These are phyloP conservation scores for Suhomyces sp. DNA, from an alignment of 805 yeast genomes.

Conservation along the genomic window DNA sequence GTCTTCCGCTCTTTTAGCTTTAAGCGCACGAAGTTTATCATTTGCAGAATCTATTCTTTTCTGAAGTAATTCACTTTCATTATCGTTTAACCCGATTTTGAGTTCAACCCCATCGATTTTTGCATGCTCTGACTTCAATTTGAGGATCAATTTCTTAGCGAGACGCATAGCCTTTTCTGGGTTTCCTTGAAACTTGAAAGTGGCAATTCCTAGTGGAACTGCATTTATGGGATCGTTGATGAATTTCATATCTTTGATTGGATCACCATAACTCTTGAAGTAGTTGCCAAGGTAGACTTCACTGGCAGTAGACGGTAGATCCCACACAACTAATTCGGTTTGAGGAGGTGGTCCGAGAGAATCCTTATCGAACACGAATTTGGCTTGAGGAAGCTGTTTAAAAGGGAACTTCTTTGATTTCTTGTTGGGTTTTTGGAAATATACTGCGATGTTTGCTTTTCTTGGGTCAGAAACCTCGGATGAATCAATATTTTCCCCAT, in stretches of 20 bases:
- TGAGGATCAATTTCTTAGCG: constrained; percentile 32
- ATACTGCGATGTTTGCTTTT: constrained; percentile 20
- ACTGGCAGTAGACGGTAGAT: constrained; percentile 54
- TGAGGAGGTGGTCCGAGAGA: constrained; percentile 77
- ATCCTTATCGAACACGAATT: constrained; percentile 59
- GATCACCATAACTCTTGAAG: constrained; percentile 60
- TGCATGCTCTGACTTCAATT: constrained; percentile 29
- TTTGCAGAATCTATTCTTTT: constrained; percentile 36
- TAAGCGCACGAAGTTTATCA: constrained; percentile 24
- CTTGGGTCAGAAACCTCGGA: constrained; percentile 44
- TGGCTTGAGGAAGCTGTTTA: constrained; percentile 43
- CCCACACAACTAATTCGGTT: constrained; percentile 67
- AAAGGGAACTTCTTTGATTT: constrained; percentile 41
- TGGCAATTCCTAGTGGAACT: constrained; percentile 72
- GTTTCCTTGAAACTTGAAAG: constrained; percentile 59
- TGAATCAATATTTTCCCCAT: constrained; percentile 24
- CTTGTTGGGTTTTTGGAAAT: constrained; percentile 39
- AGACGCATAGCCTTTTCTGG: constrained; percentile 43
- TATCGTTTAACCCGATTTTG: constrained; percentile 52
- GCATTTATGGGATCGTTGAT: constrained; percentile 73
- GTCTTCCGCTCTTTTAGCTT: constrained; percentile 34
- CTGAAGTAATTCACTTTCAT: constrained; percentile 37
- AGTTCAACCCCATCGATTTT: constrained; percentile 54
- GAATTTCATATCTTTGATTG: constrained; percentile 55
- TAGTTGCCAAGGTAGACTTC: constrained; percentile 48